Conservation (phyloP, 768 basidiomycete genomes). For the Hirschioporus abietinus region DNA sequence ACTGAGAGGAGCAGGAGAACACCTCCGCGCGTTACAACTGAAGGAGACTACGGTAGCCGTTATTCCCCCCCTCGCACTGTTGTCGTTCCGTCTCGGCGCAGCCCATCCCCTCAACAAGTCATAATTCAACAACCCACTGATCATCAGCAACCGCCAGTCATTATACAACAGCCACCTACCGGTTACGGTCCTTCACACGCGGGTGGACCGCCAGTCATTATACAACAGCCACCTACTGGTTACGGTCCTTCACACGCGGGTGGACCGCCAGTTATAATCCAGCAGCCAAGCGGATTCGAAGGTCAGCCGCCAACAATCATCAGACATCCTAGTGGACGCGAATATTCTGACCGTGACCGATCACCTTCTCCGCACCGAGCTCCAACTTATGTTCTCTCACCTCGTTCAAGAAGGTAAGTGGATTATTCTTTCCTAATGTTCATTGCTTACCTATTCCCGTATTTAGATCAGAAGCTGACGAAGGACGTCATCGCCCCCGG, state of each 20-base stretch:
- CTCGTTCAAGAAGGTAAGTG: not conserved
- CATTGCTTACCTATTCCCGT: not conserved
- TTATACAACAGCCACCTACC: not conserved
- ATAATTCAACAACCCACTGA: not conserved
- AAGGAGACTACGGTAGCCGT: not conserved
- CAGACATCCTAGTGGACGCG: not conserved
- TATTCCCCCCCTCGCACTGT: not conserved
- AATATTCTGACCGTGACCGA: not conserved
- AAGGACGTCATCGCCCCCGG: not conserved
- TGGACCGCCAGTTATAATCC: not conserved
- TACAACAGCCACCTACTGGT: not conserved
- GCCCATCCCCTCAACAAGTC: not conserved
- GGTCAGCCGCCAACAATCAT: not conserved
- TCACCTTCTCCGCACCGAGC: not conserved
- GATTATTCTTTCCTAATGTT: not conserved
- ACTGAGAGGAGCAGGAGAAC: constrained; percentile 4
- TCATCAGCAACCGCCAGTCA: not conserved
- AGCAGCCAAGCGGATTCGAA: not conserved
- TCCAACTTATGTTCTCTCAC: not conserved
- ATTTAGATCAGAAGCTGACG: not conserved
- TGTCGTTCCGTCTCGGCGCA: not conserved
- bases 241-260: not conserved
- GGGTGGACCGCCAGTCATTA: not conserved
- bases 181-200: not conserved
- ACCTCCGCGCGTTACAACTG: not conserved